These are phyloP conservation scores for Aspergillus quadrilineatus DNA, from an alignment of 2,329 filamentous ascomycete species.

Conservation along the genomic window DNA sequence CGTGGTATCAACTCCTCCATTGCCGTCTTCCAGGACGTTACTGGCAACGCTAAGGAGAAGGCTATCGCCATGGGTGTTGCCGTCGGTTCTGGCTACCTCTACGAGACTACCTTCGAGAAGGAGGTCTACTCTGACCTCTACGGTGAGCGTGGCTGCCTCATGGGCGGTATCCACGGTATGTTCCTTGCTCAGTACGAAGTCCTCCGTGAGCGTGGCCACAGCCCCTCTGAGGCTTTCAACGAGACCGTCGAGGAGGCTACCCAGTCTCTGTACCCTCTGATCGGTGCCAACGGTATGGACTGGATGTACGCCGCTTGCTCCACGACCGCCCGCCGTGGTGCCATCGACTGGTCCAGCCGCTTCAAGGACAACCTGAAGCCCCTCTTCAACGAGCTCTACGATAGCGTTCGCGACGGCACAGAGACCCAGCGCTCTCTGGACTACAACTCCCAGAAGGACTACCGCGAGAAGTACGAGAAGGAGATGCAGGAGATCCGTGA, in stretches of 20 bases:
- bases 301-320: constrained; percentile 99
- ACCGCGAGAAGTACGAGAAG: constrained; percentile 94
- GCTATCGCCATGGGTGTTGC: constrained; percentile 94
- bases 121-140: constrained; percentile 99
- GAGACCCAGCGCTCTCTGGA: constrained; percentile 97
- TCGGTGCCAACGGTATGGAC: constrained; percentile 97
- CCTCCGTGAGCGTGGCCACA: constrained; percentile 96
- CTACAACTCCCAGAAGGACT: constrained; percentile 94
- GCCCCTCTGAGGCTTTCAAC: constrained; percentile 98
- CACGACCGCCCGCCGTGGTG: constrained; percentile 94
- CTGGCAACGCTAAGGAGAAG: constrained; percentile 97
- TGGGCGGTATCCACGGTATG: constrained; percentile 99
- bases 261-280: constrained; percentile 95
- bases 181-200: constrained; percentile 99
- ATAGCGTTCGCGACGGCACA: constrained; percentile 82
- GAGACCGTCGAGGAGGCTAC: constrained; percentile 99
- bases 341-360: constrained; percentile 94
- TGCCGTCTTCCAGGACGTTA: constrained; percentile 97
- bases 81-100: constrained; percentile 96
- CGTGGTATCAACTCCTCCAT: constrained; percentile 99
- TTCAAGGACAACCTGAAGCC: constrained; percentile 99
- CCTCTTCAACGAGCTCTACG: constrained; percentile 96
- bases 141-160: constrained; percentile 98
- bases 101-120: constrained; percentile 99
- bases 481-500: constrained; percentile 99